Evolutionary conservation across 2,329 filamentous ascomycete genomes (phyloP).

Genomic region (Fusarium circinatum): DNA sequence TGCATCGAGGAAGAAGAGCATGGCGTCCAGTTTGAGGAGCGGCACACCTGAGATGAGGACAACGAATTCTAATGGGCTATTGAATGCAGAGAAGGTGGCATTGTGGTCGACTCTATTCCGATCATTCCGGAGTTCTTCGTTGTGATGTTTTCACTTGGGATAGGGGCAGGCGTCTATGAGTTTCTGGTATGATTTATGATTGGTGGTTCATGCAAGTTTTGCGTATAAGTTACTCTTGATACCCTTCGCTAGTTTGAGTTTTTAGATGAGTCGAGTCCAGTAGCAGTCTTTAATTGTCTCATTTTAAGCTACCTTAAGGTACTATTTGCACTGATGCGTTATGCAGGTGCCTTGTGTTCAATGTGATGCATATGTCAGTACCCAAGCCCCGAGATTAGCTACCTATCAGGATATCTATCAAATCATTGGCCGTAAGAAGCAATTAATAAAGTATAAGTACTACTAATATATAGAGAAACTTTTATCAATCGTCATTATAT

Average conservation of each 20-base stretch:
- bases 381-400: background rate
- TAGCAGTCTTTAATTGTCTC: background rate
- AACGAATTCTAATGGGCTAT: slow-evolving; percentile 21
- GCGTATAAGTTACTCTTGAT: slow-evolving; percentile 39
- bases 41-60: slow-evolving; percentile 36
- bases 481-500: too few species aligned
- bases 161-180: slow-evolving; percentile 23
- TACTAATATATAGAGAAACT: too few species aligned
- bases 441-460: too few species aligned
- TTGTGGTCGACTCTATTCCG: slow-evolving; percentile 12
- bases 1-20: slow-evolving; percentile 53
- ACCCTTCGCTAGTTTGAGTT: slow-evolving; percentile 33
- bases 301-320: background rate
- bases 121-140: slow-evolving; percentile 28
- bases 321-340: background rate
- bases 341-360: background rate
- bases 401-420: too few species aligned
- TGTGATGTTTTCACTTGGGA: slow-evolving; percentile 1
- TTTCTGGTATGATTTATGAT: slow-evolving; percentile 5
- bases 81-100: slow-evolving; percentile 10
- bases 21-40: slow-evolving; percentile 37
- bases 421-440: too few species aligned
- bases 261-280: slow-evolving; percentile 24
- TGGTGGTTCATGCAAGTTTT: slow-evolving; percentile 19
- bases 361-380: slow-evolving; percentile 18